These are phyloP conservation scores for Coniella vitis DNA, from an alignment of 2,329 filamentous ascomycete species.

Conservation along the genomic window DNA sequence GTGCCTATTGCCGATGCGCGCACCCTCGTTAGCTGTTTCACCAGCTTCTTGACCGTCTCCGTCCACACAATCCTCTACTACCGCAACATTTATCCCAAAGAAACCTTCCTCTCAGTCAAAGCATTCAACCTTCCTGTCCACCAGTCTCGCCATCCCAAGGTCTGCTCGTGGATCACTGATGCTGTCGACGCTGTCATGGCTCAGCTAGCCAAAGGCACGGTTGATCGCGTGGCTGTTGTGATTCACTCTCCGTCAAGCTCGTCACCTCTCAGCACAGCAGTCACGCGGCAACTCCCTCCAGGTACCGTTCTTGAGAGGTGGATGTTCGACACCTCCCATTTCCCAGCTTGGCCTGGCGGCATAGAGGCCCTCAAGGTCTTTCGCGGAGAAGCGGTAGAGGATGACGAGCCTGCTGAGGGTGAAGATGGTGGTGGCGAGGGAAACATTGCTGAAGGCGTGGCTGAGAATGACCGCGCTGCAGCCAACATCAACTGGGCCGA, in stretches of 20 bases:
- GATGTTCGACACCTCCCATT: conserved; percentile 50
- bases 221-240: conserved; percentile 41
- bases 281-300: conserved; percentile 18
- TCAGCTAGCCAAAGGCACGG: conserved; percentile 57
- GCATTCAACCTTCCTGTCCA: conserved; percentile 81
- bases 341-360: conserved; percentile 40
- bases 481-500: conserved; percentile 45
- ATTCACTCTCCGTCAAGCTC: conserved; percentile 31
- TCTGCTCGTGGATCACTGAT: conserved; percentile 80
- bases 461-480: conserved; percentile 14
- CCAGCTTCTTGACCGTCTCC: conserved; percentile 72
- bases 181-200: conserved; percentile 65
- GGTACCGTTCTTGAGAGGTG: conserved; percentile 50
- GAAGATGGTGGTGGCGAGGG: conserved; percentile 11
- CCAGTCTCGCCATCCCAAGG: conserved; percentile 77
- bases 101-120: conserved; percentile 70
- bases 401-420: conserved; percentile 17
- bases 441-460: conserved; percentile 3
- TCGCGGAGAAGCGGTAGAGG: conserved; percentile 19
- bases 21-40: conserved; percentile 62
- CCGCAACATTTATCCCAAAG: conserved; percentile 67
- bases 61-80: conserved; percentile 84
- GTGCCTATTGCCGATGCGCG: conserved; percentile 37
- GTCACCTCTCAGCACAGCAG: conserved; percentile 13
- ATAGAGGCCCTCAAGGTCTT: conserved; percentile 25